Evolutionary conservation across 2,329 filamentous ascomycete genomes (phyloP), one percentile per base, ranked within the genome.

Genomic region (Penicillium hordei): DNA sequence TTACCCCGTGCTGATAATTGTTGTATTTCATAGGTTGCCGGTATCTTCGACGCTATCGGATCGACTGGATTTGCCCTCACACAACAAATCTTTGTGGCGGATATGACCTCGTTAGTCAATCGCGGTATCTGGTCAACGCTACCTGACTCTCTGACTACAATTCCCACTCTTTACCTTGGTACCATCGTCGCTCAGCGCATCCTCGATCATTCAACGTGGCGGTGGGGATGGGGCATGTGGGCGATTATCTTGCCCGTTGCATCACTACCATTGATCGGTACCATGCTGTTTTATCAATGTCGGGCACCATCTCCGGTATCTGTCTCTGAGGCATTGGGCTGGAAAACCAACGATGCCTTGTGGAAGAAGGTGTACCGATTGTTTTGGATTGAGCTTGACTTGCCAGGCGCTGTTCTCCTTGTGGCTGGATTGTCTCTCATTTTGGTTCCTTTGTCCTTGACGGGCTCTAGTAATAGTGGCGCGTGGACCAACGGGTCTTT

Each of bases 61-160:
- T 79, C 80, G 48, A 85, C 84, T 0, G 84, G 84, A 2, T 78
- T 86, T 7, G 80, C 84, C 57, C 83, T 88, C 48, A 71, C 87
- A 23, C 82, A 86, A 65, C 85, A 88, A 67, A 82, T 88, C 40
- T 86, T 88, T 69, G 82, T 88, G 48, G 86, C 86, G 31, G 85
- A 88, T 69, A 85, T 83, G 1, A 86, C 82, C 49, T 79, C 83
- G 62, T 71, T 88, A 44, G 70, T 82, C 19, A 86, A 87, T 65
- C 82, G 86, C 55, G 84, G 84, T 15, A 69, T 88, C 4, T 80
- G 85, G 63, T 83, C 82, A 4, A 83, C 81, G 2, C 73, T 83
- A 17, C 85, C 85, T 0, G 87, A 86, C 64, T 75, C 87, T 17
- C 76, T 84, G 57, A 88, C 83, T 9, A 65, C 61, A 2, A 46